These are phyloP conservation scores for Fonsecaea pedrosoi DNA, from an alignment of 2,329 filamentous ascomycete species.

Conservation along the genomic window DNA sequence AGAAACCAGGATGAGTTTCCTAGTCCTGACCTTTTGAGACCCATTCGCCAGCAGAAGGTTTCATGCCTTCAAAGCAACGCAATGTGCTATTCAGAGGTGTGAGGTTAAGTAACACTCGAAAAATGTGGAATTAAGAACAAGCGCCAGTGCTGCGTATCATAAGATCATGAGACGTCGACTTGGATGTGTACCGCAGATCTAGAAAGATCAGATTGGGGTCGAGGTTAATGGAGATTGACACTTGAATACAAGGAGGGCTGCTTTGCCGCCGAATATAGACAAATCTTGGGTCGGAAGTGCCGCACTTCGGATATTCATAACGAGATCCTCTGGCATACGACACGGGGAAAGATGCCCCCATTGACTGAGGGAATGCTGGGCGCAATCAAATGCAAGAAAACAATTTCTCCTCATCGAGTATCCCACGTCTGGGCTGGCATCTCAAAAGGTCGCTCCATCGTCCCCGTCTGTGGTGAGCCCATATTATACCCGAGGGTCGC, in stretches of 20 bases:
- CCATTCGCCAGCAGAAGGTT: neutral
- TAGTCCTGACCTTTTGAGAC: neutral
- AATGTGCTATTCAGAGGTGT: too few relatives aligned
- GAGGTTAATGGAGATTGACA: neutral
- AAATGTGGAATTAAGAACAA: neutral
- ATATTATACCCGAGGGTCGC: conserved; percentile 20
- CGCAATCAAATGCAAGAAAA: neutral
- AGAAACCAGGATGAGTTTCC: neutral
- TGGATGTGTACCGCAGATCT: neutral
- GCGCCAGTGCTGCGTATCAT: neutral
- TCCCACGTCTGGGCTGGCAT: conserved; percentile 35
- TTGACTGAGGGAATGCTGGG: neutral
- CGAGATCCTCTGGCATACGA: neutral
- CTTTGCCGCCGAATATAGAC: neutral
- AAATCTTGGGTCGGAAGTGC: neutral
- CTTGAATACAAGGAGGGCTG: neutral
- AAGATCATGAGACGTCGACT: conserved; percentile 1
- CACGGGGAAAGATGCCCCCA: neutral
- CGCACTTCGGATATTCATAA: neutral
- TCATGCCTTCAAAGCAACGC: neutral
- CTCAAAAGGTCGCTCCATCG: conserved; percentile 33
- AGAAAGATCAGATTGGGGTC: neutral
- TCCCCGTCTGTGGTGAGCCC: conserved; percentile 19
- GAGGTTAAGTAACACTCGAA: neutral
- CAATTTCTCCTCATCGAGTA: conserved; percentile 13